Base-by-base conservation (phyloP, 2,329 filamentous ascomycete genomes). In the Coniosporium tulheliwenetii region DNA sequence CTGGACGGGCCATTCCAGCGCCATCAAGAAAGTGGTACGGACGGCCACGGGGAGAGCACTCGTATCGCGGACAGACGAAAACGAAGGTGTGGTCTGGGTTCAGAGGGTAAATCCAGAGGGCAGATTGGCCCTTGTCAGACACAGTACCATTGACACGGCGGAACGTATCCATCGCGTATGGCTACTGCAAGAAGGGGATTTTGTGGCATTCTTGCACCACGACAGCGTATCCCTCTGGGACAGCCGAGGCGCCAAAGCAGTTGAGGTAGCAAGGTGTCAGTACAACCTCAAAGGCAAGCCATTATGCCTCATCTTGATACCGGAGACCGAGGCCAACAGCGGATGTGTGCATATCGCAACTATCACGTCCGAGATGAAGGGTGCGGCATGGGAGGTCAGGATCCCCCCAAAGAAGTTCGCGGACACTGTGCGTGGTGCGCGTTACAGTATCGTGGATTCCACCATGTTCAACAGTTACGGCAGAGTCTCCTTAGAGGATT, bases 11-110 rank as follows among this genome's bases (percentile, higher is more conserved):
- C 87, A 95, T 62, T 82, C 81, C 12, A 73, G 73, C 12, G 70
- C 84, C 0, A 77, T 95, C 45, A 80, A 81, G 52, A 93, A 93
- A 55, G 83, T 94, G 44, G 80, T 93, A 37, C 79, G 86, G 45
- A 93, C 87, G 52, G 82, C 81, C 36, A 83, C 79, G 51, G 87
- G 86, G 8, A 72, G 77, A 47, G 81, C 85, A 4, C 67, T 94
- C 36, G 77, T 93, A 30, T 93, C 87, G 5, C 73, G 85, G 39
- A 93, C 87, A 0, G 70, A 77, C 44, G 69, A 78, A 36, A 82
- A 85, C 44, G 84, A 93, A 56, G 80, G 79, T 43, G 77, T 89
- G 47, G 73, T 95, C 2, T 95, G 87, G 87, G 77, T 73, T 45
- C 83, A 93, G 55, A 63, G 67, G 41, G 59, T 67, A 19, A 63